These are phyloP conservation scores for Centrapalus pauciflorus DNA, from an alignment of 129 eudicot genomes.

Conservation along the genomic window DNA sequence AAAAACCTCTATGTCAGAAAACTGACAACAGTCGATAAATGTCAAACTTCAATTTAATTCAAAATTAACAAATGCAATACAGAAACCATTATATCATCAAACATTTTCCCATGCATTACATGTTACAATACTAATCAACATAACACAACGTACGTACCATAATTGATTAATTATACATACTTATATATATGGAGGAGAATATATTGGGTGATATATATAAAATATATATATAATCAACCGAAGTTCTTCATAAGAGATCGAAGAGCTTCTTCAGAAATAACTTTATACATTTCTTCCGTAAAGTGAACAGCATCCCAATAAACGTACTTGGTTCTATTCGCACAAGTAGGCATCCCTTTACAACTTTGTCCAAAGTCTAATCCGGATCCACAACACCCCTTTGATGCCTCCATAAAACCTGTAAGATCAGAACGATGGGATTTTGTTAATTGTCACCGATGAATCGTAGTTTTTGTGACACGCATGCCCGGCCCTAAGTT, in stretches of 20 bases:
- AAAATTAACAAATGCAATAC: no score
- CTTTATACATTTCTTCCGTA: constrained; percentile 45
- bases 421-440: no score
- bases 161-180: not conserved
- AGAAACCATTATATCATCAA: no score
- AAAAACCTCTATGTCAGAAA: no score
- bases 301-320: constrained; percentile 69
- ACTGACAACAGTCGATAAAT: no score
- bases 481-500: no score
- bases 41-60: no score
- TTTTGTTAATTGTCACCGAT: no score
- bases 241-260: constrained; percentile 21
- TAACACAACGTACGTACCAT: not conserved
- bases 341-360: constrained; percentile 41
- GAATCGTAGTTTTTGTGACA: no score
- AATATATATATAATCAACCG: not conserved
- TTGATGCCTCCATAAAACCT: constrained; percentile 47
- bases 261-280: constrained; percentile 45
- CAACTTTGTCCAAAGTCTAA: constrained; percentile 44
- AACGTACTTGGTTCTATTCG: constrained; percentile 37
- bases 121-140: not conserved
- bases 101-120: not conserved
- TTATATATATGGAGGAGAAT: not conserved
- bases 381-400: constrained; percentile 66
- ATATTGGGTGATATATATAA: no score